A percentile compares a stretch with the other conserved stretches of the same genome.
phyloP scores from a whole-genome alignment of 1,284 basidiomycete genomes.

The Ganoderma resinaceum region DNA sequence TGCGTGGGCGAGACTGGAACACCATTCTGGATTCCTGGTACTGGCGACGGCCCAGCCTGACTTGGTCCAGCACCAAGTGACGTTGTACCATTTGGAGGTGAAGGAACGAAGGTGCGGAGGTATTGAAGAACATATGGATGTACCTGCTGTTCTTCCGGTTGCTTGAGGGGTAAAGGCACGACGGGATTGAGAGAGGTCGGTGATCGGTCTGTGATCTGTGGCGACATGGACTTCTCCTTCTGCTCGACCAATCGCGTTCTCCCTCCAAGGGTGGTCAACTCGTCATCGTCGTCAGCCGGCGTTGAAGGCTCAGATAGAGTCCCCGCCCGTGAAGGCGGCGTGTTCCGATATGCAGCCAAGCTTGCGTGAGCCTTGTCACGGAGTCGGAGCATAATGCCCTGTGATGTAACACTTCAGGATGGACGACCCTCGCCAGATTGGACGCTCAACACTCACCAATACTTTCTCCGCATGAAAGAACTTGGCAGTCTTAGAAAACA shows the following conservation, averaged over 20 bases:
- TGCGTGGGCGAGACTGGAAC: constrained; percentile 32
- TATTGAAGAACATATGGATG: constrained; percentile 72
- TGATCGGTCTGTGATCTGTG: constrained; percentile 65
- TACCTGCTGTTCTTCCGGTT: constrained; percentile 43
- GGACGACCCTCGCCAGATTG: constrained; percentile 1
- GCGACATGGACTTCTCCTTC: constrained; percentile 58
- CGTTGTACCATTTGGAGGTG: constrained; percentile 23
- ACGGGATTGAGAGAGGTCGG: constrained; percentile 72
- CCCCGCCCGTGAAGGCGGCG: constrained; percentile 52
- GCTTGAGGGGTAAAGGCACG: constrained; percentile 44
- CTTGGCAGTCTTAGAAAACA: constrained; percentile 74
- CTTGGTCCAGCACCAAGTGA: constrained; percentile 17
- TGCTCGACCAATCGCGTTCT: constrained; percentile 73
- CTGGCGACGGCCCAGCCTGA: constrained; percentile 26
- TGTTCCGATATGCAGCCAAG: constrained; percentile 68
- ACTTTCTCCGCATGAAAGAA: constrained; percentile 75
- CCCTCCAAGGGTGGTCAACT: constrained; percentile 74
- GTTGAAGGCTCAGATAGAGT: constrained; percentile 54
- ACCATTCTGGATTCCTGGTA: constrained; percentile 28
- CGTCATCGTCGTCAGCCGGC: constrained; percentile 67
- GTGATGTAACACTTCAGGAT: not conserved
- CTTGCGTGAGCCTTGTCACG: constrained; percentile 71
- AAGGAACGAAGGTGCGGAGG: constrained; percentile 63
- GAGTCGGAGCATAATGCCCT: constrained; percentile 57
- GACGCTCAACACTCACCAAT: constrained; percentile 58